These are phyloP conservation scores for Penicillium pancosmium DNA, from an alignment of 495 filamentous ascomycete species.

Conservation along the genomic window DNA sequence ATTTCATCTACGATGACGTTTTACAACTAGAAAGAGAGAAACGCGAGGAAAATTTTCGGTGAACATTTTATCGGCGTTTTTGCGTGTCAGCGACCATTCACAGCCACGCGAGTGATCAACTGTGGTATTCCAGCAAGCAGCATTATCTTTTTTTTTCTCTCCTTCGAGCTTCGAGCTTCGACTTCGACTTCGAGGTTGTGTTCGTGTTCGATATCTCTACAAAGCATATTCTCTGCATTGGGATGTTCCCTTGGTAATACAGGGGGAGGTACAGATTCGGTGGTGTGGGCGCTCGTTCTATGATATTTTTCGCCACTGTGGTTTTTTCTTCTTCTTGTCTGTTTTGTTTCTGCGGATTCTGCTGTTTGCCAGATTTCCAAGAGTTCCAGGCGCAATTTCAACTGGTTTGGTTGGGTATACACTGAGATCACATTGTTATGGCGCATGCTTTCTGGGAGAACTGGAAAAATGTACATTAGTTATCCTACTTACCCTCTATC, in stretches of 20 bases:
- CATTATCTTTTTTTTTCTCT: neutral
- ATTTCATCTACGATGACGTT: neutral
- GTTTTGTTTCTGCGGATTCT: neutral
- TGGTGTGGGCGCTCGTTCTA: neutral
- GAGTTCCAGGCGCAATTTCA: neutral
- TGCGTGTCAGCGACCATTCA: neutral
- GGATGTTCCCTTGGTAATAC: too few species aligned
- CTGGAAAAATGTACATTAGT: slow-evolving; percentile 15
- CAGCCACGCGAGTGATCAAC: neutral
- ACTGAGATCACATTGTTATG: slow-evolving; percentile 17
- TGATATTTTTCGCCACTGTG: neutral
- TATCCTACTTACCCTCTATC: neutral
- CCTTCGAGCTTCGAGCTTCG: neutral
- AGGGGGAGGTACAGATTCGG: too few species aligned
- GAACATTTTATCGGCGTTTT: slow-evolving; percentile 7
- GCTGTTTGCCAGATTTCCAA: neutral
- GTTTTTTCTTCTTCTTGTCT: neutral
- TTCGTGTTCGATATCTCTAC: neutral
- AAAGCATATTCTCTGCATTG: neutral
- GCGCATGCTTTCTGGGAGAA: slow-evolving; percentile 9
- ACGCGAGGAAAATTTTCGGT: neutral
- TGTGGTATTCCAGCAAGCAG: neutral
- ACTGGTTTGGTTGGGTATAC: neutral
- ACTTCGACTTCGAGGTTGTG: too few species aligned
- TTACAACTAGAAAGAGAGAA: neutral